Evolutionary conservation across 257 asterid genomes (phyloP), one percentile per base, ranked within the genome.

Genomic region (Perilla frutescens): DNA sequence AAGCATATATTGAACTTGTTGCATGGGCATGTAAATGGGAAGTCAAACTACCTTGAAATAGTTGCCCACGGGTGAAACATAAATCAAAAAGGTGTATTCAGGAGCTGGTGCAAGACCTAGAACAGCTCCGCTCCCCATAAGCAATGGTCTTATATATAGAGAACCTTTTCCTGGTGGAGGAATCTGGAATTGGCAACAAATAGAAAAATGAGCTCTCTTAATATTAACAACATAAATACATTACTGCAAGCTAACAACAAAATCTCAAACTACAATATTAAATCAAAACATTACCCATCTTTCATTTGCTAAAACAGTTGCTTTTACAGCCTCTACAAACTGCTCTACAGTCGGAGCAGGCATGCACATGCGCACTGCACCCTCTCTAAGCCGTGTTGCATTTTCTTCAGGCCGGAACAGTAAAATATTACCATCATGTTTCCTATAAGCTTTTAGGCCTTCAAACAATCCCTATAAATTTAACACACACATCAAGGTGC

Each of bases 31-130:
- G 41, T 32, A 62, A 60, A 40, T 14, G 57, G 64, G 10, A 59
- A 39, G 70, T 43, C 32, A 55, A 53, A 49, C 68, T 81, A 95
- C 99, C 99, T 95, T 92, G 83, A 95, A 95, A 67, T 91, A 92
- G 81, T 92, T 95, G 31, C 99, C 99, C 43, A 92, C 99, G 0
- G 98, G 99, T 6, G 98, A 87, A 67, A 95, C 98, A 74, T 90
- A 95, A 74, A 92, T 87, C 79, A 95, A 77, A 75, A 92, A 92
- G 60, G 98, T 95, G 81, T 95, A 90, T 80, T 95, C 99, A 0
- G 99, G 97, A 79, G 99, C 91, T 40, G 99, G 98, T 80, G 98
- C 96, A 76, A 95, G 96, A 66, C 99, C 99, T 34, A 95, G 91
- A 81, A 92, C 92, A 65, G 97, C 91, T 62, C 99, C 99, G 81